Evolutionary conservation across 306 rosid species (phyloP), one percentile per base, ranked within the genome.

Genomic region (Cucurbita pepo): DNA sequence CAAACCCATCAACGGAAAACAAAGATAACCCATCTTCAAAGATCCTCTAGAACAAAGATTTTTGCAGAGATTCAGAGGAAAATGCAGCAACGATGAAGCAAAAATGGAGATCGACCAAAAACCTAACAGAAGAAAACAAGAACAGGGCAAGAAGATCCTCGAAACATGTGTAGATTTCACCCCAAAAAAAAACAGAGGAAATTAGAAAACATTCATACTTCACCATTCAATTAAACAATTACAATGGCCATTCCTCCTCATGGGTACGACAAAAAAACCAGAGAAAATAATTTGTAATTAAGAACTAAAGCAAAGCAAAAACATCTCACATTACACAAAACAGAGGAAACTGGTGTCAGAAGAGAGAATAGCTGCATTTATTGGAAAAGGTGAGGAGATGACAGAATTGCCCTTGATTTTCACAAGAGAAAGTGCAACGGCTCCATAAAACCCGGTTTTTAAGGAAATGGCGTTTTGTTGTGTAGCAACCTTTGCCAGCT

Each of bases 361-460:
- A 50, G 54, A 50, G 54, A 50, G 15, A 43, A 10, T 3, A 15
- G 38, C 54, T 59, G 70, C 79, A 12, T 77, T 69, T 45, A 55
- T 70, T 55, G 82, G 86, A 43, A 79, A 72, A 38, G 34, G 81
- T 48, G 59, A 15, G 4, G 14, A 40, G 59, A 76, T 71, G 85
- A 84, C 89, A 56, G 38, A 74, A 72, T 72, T 87, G 8, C 84
- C 85, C 88, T 75, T 71, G 0, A 2, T 56, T 67, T 86, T 83
- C 79, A 64, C 72, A 37, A 55, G 86, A 64, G 77, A 15, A 38
- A 16, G 76, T 44, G 80, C 30, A 84, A 86, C 83, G 84, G 80
- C 89, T 83, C 88, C 88, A 81, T 85, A 72, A 81, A 85, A 51
- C 73, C 80, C 53, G 83, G 66, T 47, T 57, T 59, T 74, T 74